Conservation (phyloP, 2,329 filamentous ascomycete species). For the Hypoxylon rubiginosum region DNA sequence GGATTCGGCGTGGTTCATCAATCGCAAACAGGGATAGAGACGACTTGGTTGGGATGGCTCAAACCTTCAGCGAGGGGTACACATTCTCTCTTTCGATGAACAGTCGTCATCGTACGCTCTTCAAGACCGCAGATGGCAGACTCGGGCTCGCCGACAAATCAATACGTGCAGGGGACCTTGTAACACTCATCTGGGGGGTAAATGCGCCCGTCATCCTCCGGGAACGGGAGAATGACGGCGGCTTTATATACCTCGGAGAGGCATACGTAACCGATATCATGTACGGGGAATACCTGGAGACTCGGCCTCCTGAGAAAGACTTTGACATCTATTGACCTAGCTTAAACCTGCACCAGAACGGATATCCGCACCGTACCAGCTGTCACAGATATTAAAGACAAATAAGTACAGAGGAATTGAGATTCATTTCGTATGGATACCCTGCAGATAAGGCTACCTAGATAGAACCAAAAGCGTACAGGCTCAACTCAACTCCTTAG, state of each 20-base stretch:
- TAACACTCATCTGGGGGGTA: background rate
- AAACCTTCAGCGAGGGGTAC: background rate
- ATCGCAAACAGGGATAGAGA: background rate
- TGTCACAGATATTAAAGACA: too few relatives aligned
- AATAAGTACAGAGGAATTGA: too few relatives aligned
- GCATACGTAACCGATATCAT: background rate
- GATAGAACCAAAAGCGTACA: too few relatives aligned
- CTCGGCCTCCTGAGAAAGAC: background rate
- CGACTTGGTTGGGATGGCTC: background rate
- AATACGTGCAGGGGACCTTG: background rate
- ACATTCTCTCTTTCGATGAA: background rate
- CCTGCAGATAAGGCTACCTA: too few relatives aligned
- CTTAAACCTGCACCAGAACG: background rate
- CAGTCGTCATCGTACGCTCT: background rate
- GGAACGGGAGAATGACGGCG: background rate
- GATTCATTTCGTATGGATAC: too few relatives aligned
- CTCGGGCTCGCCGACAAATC: background rate
- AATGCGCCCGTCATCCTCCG: background rate
- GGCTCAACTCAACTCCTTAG: conserved; percentile 22
- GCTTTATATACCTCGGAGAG: background rate
- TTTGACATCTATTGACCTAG: background rate
- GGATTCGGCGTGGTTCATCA: background rate
- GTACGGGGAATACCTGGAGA: background rate
- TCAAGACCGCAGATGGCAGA: background rate
- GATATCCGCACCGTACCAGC: too few relatives aligned